Percentiles rank a stretch among this genome's conserved stretches.
These are phyloP conservation scores for Tremella yokohamensis DNA, from an alignment of 768 basidiomycete species.

Conservation along the genomic window DNA sequence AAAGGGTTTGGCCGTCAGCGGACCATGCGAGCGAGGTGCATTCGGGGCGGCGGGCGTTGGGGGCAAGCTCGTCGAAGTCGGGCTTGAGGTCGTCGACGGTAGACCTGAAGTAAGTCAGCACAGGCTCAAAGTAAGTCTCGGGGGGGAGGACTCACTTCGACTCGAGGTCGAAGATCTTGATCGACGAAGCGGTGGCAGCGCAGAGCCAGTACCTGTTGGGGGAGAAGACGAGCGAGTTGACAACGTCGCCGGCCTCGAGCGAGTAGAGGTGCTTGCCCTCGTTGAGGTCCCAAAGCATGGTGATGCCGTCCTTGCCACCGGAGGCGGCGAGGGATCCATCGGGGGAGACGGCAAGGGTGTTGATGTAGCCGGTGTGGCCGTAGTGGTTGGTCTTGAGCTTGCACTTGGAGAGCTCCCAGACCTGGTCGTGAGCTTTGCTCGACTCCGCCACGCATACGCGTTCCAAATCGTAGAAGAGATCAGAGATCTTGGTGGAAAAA, in stretches of 20 bases:
- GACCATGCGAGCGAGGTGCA: slow-evolving; percentile 98
- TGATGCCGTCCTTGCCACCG: slow-evolving; percentile 98
- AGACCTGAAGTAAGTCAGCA: slow-evolving; percentile 59
- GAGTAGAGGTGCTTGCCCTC: slow-evolving; percentile 99
- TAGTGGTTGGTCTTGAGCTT: slow-evolving; percentile 99
- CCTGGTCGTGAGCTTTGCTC: slow-evolving; percentile 56
- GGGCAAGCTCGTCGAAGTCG: slow-evolving; percentile 75
- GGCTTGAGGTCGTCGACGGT: slow-evolving; percentile 99
- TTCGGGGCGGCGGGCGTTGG: slow-evolving; percentile 58
- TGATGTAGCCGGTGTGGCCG: slow-evolving; percentile 99
- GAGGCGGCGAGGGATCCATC: slow-evolving; percentile 98
- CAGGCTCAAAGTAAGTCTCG: background rate
- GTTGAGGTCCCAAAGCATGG: slow-evolving; percentile 99
- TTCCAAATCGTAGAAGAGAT: slow-evolving; percentile 48
- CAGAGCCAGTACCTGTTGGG: slow-evolving; percentile 99
- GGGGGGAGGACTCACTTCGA: slow-evolving; percentile 71
- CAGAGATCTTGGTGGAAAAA: slow-evolving; percentile 78
- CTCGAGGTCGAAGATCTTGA: slow-evolving; percentile 99
- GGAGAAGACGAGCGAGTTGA: slow-evolving; percentile 99
- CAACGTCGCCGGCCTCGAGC: slow-evolving; percentile 94
- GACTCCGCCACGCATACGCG: background rate
- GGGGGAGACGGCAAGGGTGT: slow-evolving; percentile 95
- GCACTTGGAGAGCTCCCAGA: slow-evolving; percentile 99
- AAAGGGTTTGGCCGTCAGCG: slow-evolving; percentile 93
- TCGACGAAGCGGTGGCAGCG: slow-evolving; percentile 91